A percentile compares a stretch with the other conserved stretches of the same genome.
These are phyloP conservation scores for Melanomma pulvis-pyrius DNA, from an alignment of 495 filamentous ascomycete genomes.

Conservation along the genomic window DNA sequence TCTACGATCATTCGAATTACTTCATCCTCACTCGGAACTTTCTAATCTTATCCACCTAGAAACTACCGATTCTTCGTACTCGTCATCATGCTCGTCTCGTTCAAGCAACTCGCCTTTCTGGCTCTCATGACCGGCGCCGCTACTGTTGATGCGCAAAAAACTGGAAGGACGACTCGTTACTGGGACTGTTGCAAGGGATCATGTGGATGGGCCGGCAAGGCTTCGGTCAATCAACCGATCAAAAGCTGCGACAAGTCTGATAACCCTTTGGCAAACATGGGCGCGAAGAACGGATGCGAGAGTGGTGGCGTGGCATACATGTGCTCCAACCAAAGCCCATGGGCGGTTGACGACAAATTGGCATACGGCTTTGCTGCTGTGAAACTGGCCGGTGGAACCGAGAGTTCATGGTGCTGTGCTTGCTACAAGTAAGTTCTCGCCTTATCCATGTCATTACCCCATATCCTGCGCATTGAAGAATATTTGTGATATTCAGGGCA, in stretches of 20 bases:
- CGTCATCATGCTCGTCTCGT: constrained; percentile 23
- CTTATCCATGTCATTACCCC: neutral
- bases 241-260: constrained; percentile 61
- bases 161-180: constrained; percentile 64
- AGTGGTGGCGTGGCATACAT: constrained; percentile 61
- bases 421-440: constrained; percentile 57
- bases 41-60: neutral
- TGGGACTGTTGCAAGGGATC: constrained; percentile 74
- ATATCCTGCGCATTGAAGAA: too few relatives aligned
- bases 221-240: constrained; percentile 54
- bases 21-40: neutral
- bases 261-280: constrained; percentile 50
- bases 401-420: constrained; percentile 65
- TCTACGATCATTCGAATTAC: neutral
- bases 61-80: constrained; percentile 1
- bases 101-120: constrained; percentile 29
- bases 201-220: constrained; percentile 65
- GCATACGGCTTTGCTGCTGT: constrained; percentile 70
- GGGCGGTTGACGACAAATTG: constrained; percentile 59
- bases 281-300: constrained; percentile 51
- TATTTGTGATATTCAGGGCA: neutral
- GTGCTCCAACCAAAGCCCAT: constrained; percentile 65
- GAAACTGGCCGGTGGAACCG: constrained; percentile 55
- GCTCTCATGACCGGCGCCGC: constrained; percentile 32
- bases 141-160: constrained; percentile 31